Conservation (phyloP, 2,329 filamentous ascomycete species). For the Sclerotinia subarctica region DNA sequence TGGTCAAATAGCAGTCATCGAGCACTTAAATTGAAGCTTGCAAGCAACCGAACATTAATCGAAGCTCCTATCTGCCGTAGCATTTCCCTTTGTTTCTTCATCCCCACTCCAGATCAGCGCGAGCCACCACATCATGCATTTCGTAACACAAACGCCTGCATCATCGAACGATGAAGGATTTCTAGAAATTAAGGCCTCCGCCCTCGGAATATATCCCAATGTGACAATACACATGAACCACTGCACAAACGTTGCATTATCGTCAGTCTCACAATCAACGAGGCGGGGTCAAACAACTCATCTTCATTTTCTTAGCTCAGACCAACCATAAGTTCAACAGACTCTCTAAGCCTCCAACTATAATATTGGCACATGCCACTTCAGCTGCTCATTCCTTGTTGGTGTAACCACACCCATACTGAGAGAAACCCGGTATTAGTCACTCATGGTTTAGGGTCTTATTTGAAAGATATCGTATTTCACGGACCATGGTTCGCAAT, state of each 20-base stretch:
- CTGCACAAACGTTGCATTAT: not conserved
- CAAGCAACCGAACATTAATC: not conserved
- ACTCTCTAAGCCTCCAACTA: not conserved
- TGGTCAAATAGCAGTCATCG: not conserved
- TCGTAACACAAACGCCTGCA: not conserved
- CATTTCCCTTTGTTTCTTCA: not conserved
- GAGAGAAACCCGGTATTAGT: not conserved
- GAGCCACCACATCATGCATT: not conserved
- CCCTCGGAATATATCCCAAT: not conserved
- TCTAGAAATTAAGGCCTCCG: too few relatives aligned
- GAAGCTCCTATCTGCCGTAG: too few relatives aligned
- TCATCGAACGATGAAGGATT: too few relatives aligned
- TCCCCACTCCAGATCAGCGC: not conserved
- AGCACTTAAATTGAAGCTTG: not conserved
- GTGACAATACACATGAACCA: not conserved
- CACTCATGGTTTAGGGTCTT: not conserved
- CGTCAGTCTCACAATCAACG: not conserved
- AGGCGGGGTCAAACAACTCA: not conserved
- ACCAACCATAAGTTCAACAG: not conserved
- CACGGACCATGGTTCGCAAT: not conserved
- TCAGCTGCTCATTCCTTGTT: not conserved
- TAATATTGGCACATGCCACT: not conserved
- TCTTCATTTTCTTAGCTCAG: not conserved
- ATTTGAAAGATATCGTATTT: not conserved
- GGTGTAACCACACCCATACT: not conserved